Percentiles rank a stretch among this genome's conserved stretches.
Conservation (phyloP, 352 stramenopile species). For the Saprolegnia diclina region DNA sequence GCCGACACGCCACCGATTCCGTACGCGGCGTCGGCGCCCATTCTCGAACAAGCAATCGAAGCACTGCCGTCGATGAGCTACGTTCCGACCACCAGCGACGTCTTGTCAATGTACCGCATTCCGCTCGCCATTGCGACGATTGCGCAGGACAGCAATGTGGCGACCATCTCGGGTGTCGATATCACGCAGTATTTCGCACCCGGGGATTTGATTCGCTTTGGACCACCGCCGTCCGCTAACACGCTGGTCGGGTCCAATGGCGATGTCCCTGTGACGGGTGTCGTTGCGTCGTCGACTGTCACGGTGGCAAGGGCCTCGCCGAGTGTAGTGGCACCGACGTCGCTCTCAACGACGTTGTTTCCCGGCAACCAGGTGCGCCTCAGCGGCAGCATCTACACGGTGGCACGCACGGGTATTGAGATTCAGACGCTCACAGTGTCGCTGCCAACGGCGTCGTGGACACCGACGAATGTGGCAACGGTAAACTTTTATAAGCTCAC, state of each 20-base stretch:
- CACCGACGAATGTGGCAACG: constrained; percentile 5
- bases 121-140: constrained; percentile 47
- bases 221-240: constrained; percentile 30
- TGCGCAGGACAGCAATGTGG: constrained; percentile 43
- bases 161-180: constrained; percentile 47
- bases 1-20: constrained; percentile 43
- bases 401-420: constrained; percentile 86
- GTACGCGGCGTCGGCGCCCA: constrained; percentile 53
- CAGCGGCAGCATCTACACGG: constrained; percentile 76
- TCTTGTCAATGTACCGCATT: constrained; percentile 51
- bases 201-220: constrained; percentile 64
- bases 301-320: constrained; percentile 41
- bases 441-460: constrained; percentile 34
- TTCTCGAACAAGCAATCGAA: constrained; percentile 67
- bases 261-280: constrained; percentile 51
- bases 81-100: constrained; percentile 52
- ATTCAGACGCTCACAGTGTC: constrained; percentile 72
- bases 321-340: neutral
- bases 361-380: constrained; percentile 84
- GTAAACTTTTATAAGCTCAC: constrained; percentile 38
- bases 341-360: constrained; percentile 52
- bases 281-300: constrained; percentile 45
- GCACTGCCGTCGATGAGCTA: constrained; percentile 69
- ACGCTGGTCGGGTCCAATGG: constrained; percentile 58
- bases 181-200: constrained; percentile 60